phyloP scores from a whole-genome alignment of 2,329 filamentous ascomycete genomes.

The Neurospora sp. region DNA sequence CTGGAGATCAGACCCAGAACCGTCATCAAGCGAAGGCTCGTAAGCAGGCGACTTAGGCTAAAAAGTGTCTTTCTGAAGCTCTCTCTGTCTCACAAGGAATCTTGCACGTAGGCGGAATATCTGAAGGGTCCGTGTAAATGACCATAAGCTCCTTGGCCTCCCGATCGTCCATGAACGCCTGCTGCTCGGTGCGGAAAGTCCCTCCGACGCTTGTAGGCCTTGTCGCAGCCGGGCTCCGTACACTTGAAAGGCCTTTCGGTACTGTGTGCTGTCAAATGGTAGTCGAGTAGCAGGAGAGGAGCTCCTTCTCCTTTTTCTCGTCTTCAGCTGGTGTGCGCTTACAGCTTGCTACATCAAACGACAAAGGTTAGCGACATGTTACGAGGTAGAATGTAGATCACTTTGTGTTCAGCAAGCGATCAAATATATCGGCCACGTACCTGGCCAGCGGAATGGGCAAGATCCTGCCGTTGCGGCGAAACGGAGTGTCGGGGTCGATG shows the following conservation, averaged over 20 bases:
- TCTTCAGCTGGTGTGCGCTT: not conserved
- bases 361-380: not conserved
- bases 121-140: constrained; percentile 42
- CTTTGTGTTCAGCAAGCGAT: not conserved
- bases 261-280: too few species aligned
- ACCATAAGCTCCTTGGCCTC: constrained; percentile 50
- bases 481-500: not conserved
- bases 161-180: constrained; percentile 43
- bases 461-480: not conserved
- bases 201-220: too few species aligned
- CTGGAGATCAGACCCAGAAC: constrained; percentile 17
- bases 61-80: too few species aligned
- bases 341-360: not conserved
- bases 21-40: constrained; percentile 26
- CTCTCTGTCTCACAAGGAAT: too few species aligned
- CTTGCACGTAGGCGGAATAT: constrained; percentile 39
- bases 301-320: not conserved
- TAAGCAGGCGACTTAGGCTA: constrained; percentile 39
- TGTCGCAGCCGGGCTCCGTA: too few species aligned
- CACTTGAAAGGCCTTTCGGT: too few species aligned
- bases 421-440: not conserved
- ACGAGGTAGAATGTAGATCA: not conserved
- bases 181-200: constrained; percentile 44
- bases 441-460: not conserved
- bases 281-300: too few species aligned